These are phyloP conservation scores for Madurella mycetomatis DNA, from an alignment of 2,329 filamentous ascomycete species.

Conservation along the genomic window DNA sequence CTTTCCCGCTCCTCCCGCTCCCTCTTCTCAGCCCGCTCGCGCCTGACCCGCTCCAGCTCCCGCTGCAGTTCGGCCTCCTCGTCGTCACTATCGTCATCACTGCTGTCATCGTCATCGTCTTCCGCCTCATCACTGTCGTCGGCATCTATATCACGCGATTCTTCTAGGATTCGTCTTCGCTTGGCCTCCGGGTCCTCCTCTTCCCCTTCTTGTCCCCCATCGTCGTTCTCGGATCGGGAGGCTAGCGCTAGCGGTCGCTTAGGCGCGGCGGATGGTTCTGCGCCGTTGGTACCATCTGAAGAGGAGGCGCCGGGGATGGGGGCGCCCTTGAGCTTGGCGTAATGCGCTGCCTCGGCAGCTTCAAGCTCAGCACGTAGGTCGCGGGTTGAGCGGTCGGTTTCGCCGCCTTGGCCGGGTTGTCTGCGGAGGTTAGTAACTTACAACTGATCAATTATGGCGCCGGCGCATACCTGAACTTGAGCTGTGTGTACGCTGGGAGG, in stretches of 20 bases:
- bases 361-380: constrained; percentile 89
- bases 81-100: constrained; percentile 66
- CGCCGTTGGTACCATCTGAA: constrained; percentile 37
- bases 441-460: neutral
- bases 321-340: constrained; percentile 73
- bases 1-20: constrained; percentile 78
- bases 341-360: constrained; percentile 81
- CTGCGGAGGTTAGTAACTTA: constrained; percentile 32
- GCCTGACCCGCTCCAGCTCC: constrained; percentile 90
- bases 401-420: constrained; percentile 84
- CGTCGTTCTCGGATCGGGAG: constrained; percentile 34
- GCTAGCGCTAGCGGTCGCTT: constrained; percentile 63
- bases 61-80: constrained; percentile 85
- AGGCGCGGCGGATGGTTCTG: constrained; percentile 32
- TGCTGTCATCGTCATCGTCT: constrained; percentile 58
- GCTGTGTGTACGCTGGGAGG: constrained; percentile 84
- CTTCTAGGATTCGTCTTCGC: constrained; percentile 78
- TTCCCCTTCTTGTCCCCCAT: constrained; percentile 19
- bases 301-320: constrained; percentile 40
- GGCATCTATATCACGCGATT: constrained; percentile 83
- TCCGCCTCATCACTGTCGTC: constrained; percentile 54
- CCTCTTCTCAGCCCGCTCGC: constrained; percentile 74
- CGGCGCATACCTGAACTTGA: constrained; percentile 69
- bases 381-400: constrained; percentile 61
- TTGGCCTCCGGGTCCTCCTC: constrained; percentile 70